phyloP scores from a whole-genome alignment of 2,329 filamentous ascomycete species.

The Colletotrichum gigasporum region DNA sequence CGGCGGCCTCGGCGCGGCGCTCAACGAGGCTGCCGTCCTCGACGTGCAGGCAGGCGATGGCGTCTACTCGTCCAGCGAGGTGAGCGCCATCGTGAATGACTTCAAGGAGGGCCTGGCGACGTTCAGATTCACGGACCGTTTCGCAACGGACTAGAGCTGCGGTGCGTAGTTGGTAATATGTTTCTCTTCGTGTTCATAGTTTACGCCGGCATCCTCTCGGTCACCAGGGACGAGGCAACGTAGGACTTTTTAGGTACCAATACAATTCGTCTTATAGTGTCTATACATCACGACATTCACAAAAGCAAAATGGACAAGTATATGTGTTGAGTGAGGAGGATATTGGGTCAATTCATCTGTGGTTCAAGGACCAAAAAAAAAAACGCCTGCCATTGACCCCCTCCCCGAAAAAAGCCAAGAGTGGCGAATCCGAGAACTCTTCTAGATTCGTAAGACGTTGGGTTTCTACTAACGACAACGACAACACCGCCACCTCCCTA shows the following conservation, averaged over 20 bases:
- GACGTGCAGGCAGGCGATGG: conserved; percentile 55
- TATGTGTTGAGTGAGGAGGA: neutral
- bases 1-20: conserved; percentile 61
- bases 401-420: neutral
- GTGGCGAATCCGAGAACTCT: neutral
- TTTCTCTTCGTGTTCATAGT: conserved; percentile 21
- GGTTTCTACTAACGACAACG: neutral
- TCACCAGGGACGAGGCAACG: neutral
- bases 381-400: conserved; percentile 1
- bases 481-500: neutral
- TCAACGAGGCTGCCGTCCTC: neutral
- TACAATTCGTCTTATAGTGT: neutral
- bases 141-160: conserved; percentile 59
- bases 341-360: conserved; percentile 1
- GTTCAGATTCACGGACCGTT: conserved; percentile 74
- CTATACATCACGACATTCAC: neutral
- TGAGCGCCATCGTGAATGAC: conserved; percentile 49
- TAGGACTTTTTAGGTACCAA: conserved; percentile 1
- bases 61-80: conserved; percentile 48
- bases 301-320: no score
- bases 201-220: neutral
- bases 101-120: conserved; percentile 68
- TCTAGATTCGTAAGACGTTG: neutral
- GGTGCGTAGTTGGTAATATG: neutral
- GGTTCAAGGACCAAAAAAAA: neutral